Evolutionary conservation across 2,329 filamentous ascomycete genomes (phyloP).

Genomic region (Pseudonectria foliicola): DNA sequence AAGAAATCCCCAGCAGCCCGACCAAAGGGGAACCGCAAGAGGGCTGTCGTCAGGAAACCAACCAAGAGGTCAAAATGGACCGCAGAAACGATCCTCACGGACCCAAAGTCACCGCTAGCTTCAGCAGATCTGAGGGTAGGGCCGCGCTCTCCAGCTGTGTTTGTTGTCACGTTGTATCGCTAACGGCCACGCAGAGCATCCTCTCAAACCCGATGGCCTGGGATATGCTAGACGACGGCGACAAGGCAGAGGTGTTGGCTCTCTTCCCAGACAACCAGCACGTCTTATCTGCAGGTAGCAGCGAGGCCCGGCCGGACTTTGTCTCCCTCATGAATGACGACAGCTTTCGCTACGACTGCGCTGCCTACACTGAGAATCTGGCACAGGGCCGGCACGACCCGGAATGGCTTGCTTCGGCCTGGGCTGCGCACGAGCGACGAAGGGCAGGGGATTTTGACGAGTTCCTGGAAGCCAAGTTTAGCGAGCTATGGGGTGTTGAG

Average conservation of each 20-base stretch:
- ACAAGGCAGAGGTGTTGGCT: constrained; percentile 29
- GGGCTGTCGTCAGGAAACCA: constrained; percentile 14
- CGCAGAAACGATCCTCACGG: constrained; percentile 27
- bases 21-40: constrained; percentile 17
- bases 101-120: constrained; percentile 32
- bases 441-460: constrained; percentile 43
- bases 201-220: constrained; percentile 32
- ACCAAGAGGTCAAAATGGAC: constrained; percentile 30
- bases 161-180: neutral
- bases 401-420: constrained; percentile 46
- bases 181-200: constrained; percentile 23
- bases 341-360: constrained; percentile 40
- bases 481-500: constrained; percentile 39
- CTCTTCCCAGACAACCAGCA: constrained; percentile 32
- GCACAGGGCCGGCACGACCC: constrained; percentile 42
- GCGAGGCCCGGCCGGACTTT: constrained; percentile 34
- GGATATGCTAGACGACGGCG: constrained; percentile 27
- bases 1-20: constrained; percentile 2
- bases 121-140: constrained; percentile 31
- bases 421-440: constrained; percentile 42
- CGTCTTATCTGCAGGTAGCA: constrained; percentile 29
- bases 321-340: constrained; percentile 38
- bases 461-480: constrained; percentile 37
- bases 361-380: constrained; percentile 40
- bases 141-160: neutral